Base-by-base conservation (phyloP, 2,329 filamentous ascomycete species). In the Pseudocercospora fijiensis region DNA sequence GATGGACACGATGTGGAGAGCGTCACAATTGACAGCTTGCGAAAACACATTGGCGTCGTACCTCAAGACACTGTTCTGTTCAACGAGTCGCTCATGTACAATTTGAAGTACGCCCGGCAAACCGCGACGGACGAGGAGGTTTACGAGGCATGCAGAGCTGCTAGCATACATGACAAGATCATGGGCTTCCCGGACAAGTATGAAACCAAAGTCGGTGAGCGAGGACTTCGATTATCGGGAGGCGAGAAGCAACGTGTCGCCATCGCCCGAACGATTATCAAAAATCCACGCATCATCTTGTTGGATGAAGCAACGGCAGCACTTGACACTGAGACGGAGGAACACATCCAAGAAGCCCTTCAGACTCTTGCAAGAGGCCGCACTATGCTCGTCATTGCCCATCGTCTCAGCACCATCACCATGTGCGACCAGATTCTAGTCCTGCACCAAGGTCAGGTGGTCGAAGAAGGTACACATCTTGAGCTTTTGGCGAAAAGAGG, bases 21-120 rank as follows among this genome's bases (percentile, higher is more conserved):
- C 55, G 81, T 96, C 64, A 96, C 92, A 1, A 97, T 98, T 71
- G 91, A 97, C 78, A 96, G 92, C n/a, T 83, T 99, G 61, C 88
- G 95, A 69, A 85, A 86, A 64, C 90, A 93, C 75, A 97, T 99
- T 72, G 95, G 95, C 24, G 94, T 99, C 49, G 95, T 99, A 6
- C 95, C 95, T 0, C 95, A 99, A 77, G 95, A 99, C 73, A 97
- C 94, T 4, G 90, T 96, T 5, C 82, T 97, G 51, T 97, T 97
- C 84, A 96, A 96, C 76, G 93, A 96, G 76, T 90, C 90, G 0
- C 81, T 97, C 67, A 95, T 96, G 91, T 96, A 96, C 80, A 97
- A 97, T 74, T 82, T 97, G 65, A 90, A 88, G 75, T 96, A 97
- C 75, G 92, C 93, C 64, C 94, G 94, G 68, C 90, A 91, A 49